Conservation (phyloP, 2,329 filamentous ascomycete genomes). For the Cylindrodendrum hubeiense region DNA sequence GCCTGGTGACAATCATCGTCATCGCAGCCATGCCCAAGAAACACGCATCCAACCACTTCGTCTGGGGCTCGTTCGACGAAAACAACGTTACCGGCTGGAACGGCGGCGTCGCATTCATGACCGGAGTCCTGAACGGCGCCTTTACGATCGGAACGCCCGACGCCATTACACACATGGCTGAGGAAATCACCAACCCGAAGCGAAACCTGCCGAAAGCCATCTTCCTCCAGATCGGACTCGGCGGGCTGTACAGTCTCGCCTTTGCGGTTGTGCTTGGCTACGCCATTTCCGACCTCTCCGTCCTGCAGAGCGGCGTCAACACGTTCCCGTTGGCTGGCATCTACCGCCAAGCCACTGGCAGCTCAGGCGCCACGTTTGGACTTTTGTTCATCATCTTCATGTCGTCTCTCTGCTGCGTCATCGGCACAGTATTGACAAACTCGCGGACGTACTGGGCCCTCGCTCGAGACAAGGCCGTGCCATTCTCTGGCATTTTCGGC, state of each 20-base stretch:
- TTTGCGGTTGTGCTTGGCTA: constrained; percentile 40
- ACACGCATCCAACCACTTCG: constrained; percentile 38
- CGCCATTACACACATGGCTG: constrained; percentile 43
- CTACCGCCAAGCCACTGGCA: constrained; percentile 40
- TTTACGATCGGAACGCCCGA: constrained; percentile 42
- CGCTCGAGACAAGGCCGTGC: constrained; percentile 42
- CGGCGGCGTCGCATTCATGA: constrained; percentile 41
- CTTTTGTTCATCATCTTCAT: constrained; percentile 42
- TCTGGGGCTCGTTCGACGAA: constrained; percentile 40
- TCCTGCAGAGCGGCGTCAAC: constrained; percentile 38
- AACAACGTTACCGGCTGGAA: constrained; percentile 44
- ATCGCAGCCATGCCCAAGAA: constrained; percentile 36
- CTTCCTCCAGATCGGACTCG: constrained; percentile 40
- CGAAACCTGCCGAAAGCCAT: constrained; percentile 37
- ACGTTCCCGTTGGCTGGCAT: constrained; percentile 40
- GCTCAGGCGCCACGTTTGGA: constrained; percentile 33
- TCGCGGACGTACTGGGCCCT: constrained; percentile 41
- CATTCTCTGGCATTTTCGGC: constrained; percentile 33
- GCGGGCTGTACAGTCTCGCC: constrained; percentile 36
- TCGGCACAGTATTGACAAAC: constrained; percentile 40
- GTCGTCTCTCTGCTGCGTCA: constrained; percentile 38
- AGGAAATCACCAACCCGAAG: constrained; percentile 36
- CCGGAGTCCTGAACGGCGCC: constrained; percentile 40
- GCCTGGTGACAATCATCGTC: constrained; percentile 38
- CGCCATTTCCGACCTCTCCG: constrained; percentile 39